These are phyloP conservation scores for Monilinia vaccinii-corymbosi DNA, from an alignment of 2,329 filamentous ascomycete genomes.

Conservation along the genomic window DNA sequence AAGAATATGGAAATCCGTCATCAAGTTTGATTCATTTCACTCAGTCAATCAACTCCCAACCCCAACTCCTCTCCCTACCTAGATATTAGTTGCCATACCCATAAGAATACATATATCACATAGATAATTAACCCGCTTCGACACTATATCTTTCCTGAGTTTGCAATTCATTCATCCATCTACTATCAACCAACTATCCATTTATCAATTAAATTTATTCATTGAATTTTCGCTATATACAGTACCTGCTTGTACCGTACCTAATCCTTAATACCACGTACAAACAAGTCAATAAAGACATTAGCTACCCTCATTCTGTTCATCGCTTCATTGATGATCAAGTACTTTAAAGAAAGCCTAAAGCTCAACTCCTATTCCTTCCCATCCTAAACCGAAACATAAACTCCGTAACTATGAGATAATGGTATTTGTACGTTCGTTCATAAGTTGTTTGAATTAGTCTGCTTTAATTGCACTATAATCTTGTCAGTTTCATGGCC, in stretches of 20 bases:
- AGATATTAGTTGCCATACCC: too few species aligned
- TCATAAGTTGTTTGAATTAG: neutral
- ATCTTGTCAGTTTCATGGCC: too few species aligned
- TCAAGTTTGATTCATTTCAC: too few species aligned
- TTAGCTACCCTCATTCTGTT: neutral
- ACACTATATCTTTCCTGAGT: too few species aligned
- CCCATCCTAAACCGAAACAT: neutral
- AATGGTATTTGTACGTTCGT: neutral
- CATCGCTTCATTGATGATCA: neutral
- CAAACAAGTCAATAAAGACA: neutral
- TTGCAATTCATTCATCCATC: neutral
- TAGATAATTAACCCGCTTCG: too few species aligned
- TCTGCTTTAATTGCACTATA: constrained; percentile 7
- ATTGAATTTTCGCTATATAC: neutral
- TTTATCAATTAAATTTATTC: neutral
- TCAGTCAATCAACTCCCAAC: too few species aligned
- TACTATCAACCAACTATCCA: neutral
- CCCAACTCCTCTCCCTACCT: too few species aligned
- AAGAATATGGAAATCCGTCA: too few species aligned
- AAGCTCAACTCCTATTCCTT: neutral
- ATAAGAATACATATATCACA: too few species aligned
- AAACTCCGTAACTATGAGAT: neutral
- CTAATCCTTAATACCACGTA: neutral
- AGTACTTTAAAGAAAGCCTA: neutral
- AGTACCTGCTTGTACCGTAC: neutral